Conservation (phyloP, 2,329 filamentous ascomycete genomes). For the Knufia petricola region DNA sequence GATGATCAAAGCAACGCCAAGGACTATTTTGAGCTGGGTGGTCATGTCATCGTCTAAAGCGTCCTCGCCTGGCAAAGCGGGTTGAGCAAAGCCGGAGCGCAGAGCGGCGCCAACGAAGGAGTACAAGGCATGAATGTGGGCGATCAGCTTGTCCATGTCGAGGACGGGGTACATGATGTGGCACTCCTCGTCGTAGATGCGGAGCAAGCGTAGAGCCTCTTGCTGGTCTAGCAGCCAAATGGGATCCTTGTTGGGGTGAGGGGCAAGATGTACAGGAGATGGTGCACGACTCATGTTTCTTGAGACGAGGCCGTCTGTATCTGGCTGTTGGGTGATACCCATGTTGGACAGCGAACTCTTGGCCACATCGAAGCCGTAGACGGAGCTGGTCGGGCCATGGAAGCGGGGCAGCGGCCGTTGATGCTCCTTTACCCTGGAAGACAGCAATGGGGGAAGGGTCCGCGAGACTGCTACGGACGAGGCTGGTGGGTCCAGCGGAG, state of each 20-base stretch:
- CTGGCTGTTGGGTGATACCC: conserved; percentile 61
- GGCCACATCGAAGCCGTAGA: conserved; percentile 77
- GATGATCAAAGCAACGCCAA: conserved; percentile 67
- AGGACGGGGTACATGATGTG: conserved; percentile 87
- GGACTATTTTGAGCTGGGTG: conserved; percentile 68
- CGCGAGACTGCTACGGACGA: conserved; percentile 15
- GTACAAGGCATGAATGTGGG: conserved; percentile 60
- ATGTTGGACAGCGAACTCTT: conserved; percentile 80
- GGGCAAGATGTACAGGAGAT: conserved; percentile 31
- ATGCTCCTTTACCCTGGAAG: conserved; percentile 32
- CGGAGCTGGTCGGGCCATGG: conserved; percentile 73
- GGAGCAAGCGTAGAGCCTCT: conserved; percentile 69
- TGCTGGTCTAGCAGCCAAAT: conserved; percentile 69
- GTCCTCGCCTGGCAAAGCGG: conserved; percentile 46
- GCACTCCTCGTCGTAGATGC: conserved; percentile 79
- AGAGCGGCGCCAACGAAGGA: conserved; percentile 62
- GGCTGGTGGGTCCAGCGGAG: conserved; percentile 26
- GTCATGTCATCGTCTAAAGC: conserved; percentile 54
- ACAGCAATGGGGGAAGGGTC: conserved; percentile 22
- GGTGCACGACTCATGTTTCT: conserved; percentile 44
- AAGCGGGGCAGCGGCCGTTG: conserved; percentile 56
- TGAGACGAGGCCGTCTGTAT: conserved; percentile 50
- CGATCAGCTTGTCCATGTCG: conserved; percentile 60
- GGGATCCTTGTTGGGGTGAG: conserved; percentile 55
- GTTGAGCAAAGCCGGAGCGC: conserved; percentile 49